Evolutionary conservation across 2,329 filamentous ascomycete genomes (phyloP).

Genomic region (Geosmithia putterillii): DNA sequence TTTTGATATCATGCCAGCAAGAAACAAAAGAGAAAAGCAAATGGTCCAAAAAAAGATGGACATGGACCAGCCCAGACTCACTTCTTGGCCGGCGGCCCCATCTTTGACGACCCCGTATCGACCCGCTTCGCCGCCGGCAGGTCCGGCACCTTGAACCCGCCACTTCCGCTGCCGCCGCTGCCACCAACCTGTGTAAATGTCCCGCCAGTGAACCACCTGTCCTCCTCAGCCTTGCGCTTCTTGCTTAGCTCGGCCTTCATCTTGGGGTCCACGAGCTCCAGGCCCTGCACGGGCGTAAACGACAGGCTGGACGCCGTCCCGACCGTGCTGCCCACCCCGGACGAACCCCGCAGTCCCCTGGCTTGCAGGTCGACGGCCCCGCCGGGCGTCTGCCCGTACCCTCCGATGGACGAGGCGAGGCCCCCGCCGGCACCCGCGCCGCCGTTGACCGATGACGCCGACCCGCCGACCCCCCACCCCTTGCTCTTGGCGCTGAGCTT

Average conservation of each 20-base stretch:
- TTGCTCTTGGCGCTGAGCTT: constrained; percentile 93
- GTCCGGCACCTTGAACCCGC: constrained; percentile 72
- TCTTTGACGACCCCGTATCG: constrained; percentile 20
- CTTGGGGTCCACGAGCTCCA: constrained; percentile 93
- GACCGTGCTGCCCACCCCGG: constrained; percentile 41
- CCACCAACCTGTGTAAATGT: constrained; percentile 80
- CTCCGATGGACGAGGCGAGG: constrained; percentile 69
- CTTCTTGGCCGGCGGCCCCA: constrained; percentile 16
- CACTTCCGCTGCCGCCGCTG: constrained; percentile 23
- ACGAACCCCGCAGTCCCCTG: constrained; percentile 66
- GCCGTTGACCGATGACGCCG: constrained; percentile 25
- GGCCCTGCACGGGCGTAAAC: constrained; percentile 87
- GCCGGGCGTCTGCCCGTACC: constrained; percentile 54
- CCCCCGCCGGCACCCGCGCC: constrained; percentile 52
- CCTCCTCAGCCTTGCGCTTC: constrained; percentile 88
- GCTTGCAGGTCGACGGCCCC: constrained; percentile 58
- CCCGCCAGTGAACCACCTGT: constrained; percentile 95
- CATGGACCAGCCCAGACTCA: neutral
- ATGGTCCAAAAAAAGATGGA: neutral
- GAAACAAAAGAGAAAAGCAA: neutral
- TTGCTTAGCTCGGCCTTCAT: constrained; percentile 74
- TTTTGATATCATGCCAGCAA: too few species aligned
- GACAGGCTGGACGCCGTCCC: constrained; percentile 80
- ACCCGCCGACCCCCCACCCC: constrained; percentile 48
- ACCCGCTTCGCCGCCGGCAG: constrained; percentile 64